A percentile compares a stretch with the other conserved stretches of the same genome.
phyloP scores from a whole-genome alignment of 306 rosid genomes.

The Prunus mongolica region DNA sequence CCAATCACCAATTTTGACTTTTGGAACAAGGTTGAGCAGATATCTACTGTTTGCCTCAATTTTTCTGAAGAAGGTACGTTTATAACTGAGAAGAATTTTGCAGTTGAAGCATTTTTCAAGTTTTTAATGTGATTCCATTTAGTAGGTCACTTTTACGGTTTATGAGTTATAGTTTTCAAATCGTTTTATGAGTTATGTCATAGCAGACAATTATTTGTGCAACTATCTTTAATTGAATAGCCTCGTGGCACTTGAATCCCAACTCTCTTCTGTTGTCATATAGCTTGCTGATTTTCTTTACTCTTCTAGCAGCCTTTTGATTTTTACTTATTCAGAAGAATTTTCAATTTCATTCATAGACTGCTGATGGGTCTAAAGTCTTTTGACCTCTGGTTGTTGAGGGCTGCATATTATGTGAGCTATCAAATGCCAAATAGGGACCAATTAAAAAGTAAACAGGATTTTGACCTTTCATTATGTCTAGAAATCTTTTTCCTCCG shows the following conservation, averaged over 20 bases:
- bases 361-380: background rate
- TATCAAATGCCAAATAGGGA: background rate
- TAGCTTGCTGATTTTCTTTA: background rate
- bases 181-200: background rate
- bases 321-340: background rate
- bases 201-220: background rate
- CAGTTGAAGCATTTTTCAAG: background rate
- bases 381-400: background rate
- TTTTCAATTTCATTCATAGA: background rate
- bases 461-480: background rate
- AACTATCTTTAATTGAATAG: background rate
- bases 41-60: background rate
- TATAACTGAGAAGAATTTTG: background rate
- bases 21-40: background rate
- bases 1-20: slow-evolving; percentile 7
- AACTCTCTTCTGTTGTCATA: background rate
- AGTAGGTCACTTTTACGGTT: background rate
- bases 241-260: background rate
- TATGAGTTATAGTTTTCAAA: background rate
- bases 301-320: background rate
- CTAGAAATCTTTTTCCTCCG: background rate
- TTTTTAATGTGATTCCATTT: background rate
- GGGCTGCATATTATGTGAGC: background rate
- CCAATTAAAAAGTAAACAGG: background rate
- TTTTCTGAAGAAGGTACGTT: background rate